Evolutionary conservation across 1,139 yeast genomes (phyloP).

Genomic region (Scheffersomyces insectosa): DNA sequence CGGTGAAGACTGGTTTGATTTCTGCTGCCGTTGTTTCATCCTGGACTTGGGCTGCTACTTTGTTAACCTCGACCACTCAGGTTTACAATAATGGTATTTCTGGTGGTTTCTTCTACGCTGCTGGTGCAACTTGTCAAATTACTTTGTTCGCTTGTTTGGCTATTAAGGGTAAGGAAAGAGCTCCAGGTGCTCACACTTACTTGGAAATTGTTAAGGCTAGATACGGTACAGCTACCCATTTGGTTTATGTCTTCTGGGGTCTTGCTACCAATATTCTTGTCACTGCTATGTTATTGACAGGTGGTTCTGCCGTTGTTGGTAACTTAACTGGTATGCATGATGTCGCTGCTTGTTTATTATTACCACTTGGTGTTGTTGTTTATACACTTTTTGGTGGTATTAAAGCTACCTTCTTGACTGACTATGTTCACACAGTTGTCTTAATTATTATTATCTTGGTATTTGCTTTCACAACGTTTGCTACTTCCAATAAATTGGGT

Average conservation of each 20-base stretch:
- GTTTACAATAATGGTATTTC: slow-evolving; percentile 76
- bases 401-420: slow-evolving; percentile 87
- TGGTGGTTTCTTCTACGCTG: slow-evolving; percentile 74
- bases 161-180: slow-evolving; percentile 68
- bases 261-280: slow-evolving; percentile 84
- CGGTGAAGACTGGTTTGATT: slow-evolving; percentile 77
- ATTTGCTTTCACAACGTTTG: slow-evolving; percentile 65
- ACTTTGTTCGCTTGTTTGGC: slow-evolving; percentile 73
- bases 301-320: slow-evolving; percentile 79
- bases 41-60: slow-evolving; percentile 95
- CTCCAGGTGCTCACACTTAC: slow-evolving; percentile 78
- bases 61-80: slow-evolving; percentile 74
- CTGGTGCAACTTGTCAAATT: slow-evolving; percentile 77
- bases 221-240: slow-evolving; percentile 71
- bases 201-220: slow-evolving; percentile 68
- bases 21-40: slow-evolving; percentile 87
- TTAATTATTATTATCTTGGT: slow-evolving; percentile 61
- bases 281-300: slow-evolving; percentile 83
- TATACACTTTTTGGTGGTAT: slow-evolving; percentile 89
- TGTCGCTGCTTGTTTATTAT: slow-evolving; percentile 76
- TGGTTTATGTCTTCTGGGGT: slow-evolving; percentile 72
- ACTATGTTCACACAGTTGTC: slow-evolving; percentile 72
- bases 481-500: slow-evolving; percentile 63
- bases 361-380: slow-evolving; percentile 80
- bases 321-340: slow-evolving; percentile 82